Evolutionary conservation across 345 rosid genomes (phyloP).

Genomic region (Dimocarpus longan): DNA sequence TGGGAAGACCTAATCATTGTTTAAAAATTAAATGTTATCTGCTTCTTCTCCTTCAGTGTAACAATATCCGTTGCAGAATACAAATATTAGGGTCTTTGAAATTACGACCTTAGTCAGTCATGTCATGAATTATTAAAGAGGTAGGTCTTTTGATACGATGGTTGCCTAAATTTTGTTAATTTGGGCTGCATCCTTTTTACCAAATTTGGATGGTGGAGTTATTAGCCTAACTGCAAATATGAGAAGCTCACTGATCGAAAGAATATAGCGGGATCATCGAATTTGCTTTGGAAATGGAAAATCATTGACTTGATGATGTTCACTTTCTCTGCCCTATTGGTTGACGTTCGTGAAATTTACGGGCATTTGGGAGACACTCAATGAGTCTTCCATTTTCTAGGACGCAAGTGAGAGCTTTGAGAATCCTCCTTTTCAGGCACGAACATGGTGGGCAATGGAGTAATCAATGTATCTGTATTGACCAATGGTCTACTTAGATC

Average conservation of each 20-base stretch:
- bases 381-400: neutral
- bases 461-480: neutral
- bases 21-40: neutral
- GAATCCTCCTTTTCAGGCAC: constrained; percentile 5
- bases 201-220: neutral
- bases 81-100: neutral
- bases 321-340: constrained; percentile 5
- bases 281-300: neutral
- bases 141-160: neutral
- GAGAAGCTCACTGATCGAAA: neutral
- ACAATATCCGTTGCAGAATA: neutral
- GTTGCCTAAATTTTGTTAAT: neutral
- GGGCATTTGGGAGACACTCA: neutral
- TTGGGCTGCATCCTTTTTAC: neutral
- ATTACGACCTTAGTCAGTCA: neutral
- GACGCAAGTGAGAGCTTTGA: neutral
- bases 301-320: neutral
- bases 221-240: neutral
- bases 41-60: neutral
- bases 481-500: constrained; percentile 5
- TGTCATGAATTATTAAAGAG: neutral
- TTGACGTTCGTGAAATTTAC: constrained; percentile 5
- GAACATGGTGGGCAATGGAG: neutral
- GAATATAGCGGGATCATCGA: neutral
- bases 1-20: neutral